Base-by-base conservation (phyloP, 305 asterid genomes). In the Fraxinus ornus region DNA sequence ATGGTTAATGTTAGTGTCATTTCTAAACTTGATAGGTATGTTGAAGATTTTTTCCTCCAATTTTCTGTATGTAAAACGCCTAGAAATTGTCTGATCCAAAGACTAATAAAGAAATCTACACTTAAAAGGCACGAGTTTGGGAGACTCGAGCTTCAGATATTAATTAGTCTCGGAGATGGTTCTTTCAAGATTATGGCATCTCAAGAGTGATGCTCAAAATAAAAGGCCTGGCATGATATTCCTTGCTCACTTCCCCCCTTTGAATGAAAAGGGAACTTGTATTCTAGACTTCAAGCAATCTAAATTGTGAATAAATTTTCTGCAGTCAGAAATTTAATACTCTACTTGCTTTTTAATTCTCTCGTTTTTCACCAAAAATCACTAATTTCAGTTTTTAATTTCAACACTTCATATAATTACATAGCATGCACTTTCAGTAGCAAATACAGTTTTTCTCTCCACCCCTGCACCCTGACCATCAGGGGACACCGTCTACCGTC, bases 241-340 rank as follows among this genome's bases (percentile, higher is more conserved):
- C 70, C 33, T n/a, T 47, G 78, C 35, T 44, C 22, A 22, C 70
- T 55, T 21, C 49, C 39, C 22, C 22, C 79, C 79, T 35, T 62
- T 7, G 17, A 57, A 39, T 60, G 62, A 79, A 79, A 41, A 41
- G 17, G 52, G 52, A 41, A 41, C 15, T 47, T 76, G 77, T 26
- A 71, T 19, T 49, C 75, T 82, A 74, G 37, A 64, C 78, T 66
- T 82, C 47, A 35, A 22, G 68, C 17, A 83, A 75, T 57, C 66
- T 36, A 49, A 39, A 68, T 32, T 73, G 71, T 17, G 33, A 55
- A 19, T 19, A 49, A 47, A 47, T 47, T 4, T 57, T 82, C 70
- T 26, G 72, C 44, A 7, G 60, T 13, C 24, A 17, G 79, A 52
- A 35, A 72, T 71, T 35, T 36, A 52, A 64, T 79, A 30, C 39